Evolutionary conservation across 257 asterid species (phyloP), one percentile per base, ranked within the genome.

Genomic region (Thymus quinquecostatus): DNA sequence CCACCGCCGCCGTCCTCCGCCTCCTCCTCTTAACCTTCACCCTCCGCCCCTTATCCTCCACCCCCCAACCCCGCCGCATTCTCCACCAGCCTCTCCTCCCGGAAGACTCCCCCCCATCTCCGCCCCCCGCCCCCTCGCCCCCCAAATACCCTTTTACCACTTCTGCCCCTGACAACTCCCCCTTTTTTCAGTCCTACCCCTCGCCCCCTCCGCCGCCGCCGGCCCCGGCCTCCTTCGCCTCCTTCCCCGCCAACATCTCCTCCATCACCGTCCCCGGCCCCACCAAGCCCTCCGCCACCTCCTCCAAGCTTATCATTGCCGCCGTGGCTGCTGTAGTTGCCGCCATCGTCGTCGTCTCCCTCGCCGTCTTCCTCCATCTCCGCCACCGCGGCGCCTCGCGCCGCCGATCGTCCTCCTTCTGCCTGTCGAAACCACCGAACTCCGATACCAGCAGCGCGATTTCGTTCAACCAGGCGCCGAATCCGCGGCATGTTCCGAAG

Each of bases 171-270:
- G 72, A 51, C 30, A 53, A 57, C 48, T 51, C 86, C 55, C 86
- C 92, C 0, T 88, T 86, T 72, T 87, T 85, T 73, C 87, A 87
- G 10, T 71, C 82, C 49, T 40, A 73, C 78, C 78, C 86, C 29
- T 60, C 41, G 41, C 41, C 92, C 40, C 90, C 90, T 1, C 89
- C 88, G 5, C 78, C 90, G 10, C 93, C 93, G 1, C 89, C 89
- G 33, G 53, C 89, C 5, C 86, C 90, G 10, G 79, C 92, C 53
- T 85, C 96, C 5, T 75, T 79, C 29, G 88, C 96, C 41, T 82
- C 97, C 33, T 87, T 89, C 63, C 97, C 99, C 32, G 88, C 91
- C 32, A 88, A 91, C 76, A 79, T 89, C 34, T 85, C 96, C 67
- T 81, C 89, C 27, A 83, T 88, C 40, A 66, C 74, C 61, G 82